Evolutionary conservation across 257 asterid genomes (phyloP), one percentile per base, ranked within the genome.

Genomic region (Parsonsia alboflavescens): DNA sequence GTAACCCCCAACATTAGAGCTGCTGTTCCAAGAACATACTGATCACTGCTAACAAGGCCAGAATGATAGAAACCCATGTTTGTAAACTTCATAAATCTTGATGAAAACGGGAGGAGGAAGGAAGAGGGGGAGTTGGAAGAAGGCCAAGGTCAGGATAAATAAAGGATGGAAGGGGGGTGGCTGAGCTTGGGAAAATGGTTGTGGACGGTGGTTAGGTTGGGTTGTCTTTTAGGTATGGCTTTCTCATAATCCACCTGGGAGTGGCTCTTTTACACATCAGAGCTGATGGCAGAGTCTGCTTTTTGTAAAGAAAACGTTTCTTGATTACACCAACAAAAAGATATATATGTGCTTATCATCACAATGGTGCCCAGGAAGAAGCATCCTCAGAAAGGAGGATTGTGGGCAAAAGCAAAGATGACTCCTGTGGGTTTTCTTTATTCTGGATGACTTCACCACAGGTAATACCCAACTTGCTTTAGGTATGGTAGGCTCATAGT

Each of bases 1-100:
- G 88, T 87, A 12, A 82, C 76, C 8, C 86, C 91, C 44, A 87
- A 80, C 48, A 87, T 44, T 5, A 90, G 81, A 68, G 94, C 91
- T 54, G 88, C 89, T 81, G 86, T 82, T 59, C 88, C 87, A 5
- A 88, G 70, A 61, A 85, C 86, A 73, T 84, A 70, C 44, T 84
- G 88, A 78, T 88, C 89, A 62, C 81, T 66, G 9, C 76, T 86
- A 59, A 64, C 88, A 78, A 87, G 79, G 30, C 76, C 48, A 24
- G 66, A 45, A 72, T 77, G 77, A 17, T 44, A 71, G 41, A 69
- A 68, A 45, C 68, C 72, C 82, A 78, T 78, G 41, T 50, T 16
- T 33, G 42, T 48, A n/a, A 33, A 30, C 46, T 52, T 28, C 22
- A 63, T 39, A 4, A 61, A 2, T 33, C 12, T 8, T 9, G 24